Evolutionary conservation across 805 yeast genomes (phyloP).

Genomic region (Myxozyma udenii): DNA sequence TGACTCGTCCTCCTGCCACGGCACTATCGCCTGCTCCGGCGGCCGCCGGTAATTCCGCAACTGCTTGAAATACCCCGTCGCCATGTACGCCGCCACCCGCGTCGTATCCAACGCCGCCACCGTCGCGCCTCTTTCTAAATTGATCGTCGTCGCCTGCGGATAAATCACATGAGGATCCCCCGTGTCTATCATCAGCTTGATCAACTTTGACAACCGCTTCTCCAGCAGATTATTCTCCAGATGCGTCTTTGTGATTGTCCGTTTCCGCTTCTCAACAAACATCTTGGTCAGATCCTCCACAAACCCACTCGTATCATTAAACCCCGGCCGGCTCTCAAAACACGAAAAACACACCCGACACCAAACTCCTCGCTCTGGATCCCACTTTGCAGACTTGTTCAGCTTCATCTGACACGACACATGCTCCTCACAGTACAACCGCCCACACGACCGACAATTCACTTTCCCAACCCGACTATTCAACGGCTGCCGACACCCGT

Average conservation of each 20-base stretch:
- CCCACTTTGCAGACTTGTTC: constrained; percentile 47
- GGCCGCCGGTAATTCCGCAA: constrained; percentile 36
- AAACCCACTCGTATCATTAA: constrained; percentile 46
- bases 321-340: constrained; percentile 54
- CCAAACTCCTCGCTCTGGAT: constrained; percentile 58
- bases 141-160: constrained; percentile 24
- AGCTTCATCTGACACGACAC: constrained; percentile 54
- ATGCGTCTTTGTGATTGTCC: constrained; percentile 48
- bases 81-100: constrained; percentile 16
- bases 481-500: constrained; percentile 45
- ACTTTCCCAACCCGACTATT: constrained; percentile 55
- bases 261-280: constrained; percentile 46
- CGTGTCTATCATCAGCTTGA: constrained; percentile 17
- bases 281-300: constrained; percentile 45
- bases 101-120: constrained; percentile 32
- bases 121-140: constrained; percentile 31
- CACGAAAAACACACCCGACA: constrained; percentile 66
- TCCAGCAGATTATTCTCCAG: constrained; percentile 58
- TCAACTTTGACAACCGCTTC: constrained; percentile 46
- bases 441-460: constrained; percentile 77
- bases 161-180: constrained; percentile 33
- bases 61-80: constrained; percentile 28
- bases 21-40: constrained; percentile 49
- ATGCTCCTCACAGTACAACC: constrained; percentile 64
- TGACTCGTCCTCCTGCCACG: constrained; percentile 61